Evolutionary conservation across 2,329 filamentous ascomycete genomes (phyloP), one percentile per base, ranked within the genome.

Genomic region (Akanthomyces dipterigenus): DNA sequence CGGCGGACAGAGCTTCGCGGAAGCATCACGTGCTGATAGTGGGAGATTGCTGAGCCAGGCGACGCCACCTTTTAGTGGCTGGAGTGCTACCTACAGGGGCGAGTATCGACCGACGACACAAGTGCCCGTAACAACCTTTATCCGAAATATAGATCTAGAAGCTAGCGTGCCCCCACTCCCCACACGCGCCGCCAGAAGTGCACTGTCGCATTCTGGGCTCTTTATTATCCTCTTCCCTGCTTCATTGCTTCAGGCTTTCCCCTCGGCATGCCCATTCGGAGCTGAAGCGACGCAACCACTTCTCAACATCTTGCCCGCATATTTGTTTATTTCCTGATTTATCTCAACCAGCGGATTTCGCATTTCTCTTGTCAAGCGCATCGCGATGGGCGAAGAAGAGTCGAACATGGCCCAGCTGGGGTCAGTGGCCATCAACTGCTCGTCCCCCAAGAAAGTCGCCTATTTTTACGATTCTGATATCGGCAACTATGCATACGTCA

Each of bases 401-500:
- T 70, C 70, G 62, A 67, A 72, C 64, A 67, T 70, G 64, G 67
- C 74, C 64, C 68, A 74, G 65, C 73, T 78, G 64, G 74, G 80
- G 65, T 77, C 79, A 51, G 73, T 75, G 46, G 80, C 80, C 60
- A 76, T 83, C 64, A 76, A 77, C 63, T 73, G 77, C 62, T 69
- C 75, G 55, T 76, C 79, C 28, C 76, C 79, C 58, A 96, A 95
- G 78, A 91, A 93, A 72, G 91, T 98, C 62, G 93, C 93, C 61
- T 98, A 98, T 78, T 98, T 98, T 76, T 98, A 98, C 82, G 93
- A 98, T 73, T 96, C 91, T 3, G 93, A 98, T 77, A 95, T 98
- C 72, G 93, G 93, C 66, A 98, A 98, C 76, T 98, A 97, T 80
- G 93, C 93, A 73, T 98, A 98, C 72, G 91, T 96, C 62, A 92